Conservation (phyloP, 2,329 filamentous ascomycete species). For the Venturia oleaginea region DNA sequence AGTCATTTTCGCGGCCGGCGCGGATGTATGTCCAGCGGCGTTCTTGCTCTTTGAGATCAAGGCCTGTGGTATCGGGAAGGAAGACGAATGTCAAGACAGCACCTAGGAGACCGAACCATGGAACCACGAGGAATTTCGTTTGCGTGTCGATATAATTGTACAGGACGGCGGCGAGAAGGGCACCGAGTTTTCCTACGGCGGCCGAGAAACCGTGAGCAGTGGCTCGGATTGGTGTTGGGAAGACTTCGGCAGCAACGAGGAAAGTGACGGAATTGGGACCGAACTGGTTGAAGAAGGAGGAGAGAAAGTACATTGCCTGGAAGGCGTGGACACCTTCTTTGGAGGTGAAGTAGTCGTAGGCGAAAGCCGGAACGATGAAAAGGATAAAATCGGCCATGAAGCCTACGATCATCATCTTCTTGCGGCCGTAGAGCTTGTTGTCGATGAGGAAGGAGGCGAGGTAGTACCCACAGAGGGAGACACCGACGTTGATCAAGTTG, state of each 20-base stretch:
- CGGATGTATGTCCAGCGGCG: slow-evolving; percentile 85
- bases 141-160: slow-evolving; percentile 90
- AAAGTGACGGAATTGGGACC: slow-evolving; percentile 95
- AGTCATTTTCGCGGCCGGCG: slow-evolving; percentile 65
- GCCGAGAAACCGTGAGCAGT: slow-evolving; percentile 94
- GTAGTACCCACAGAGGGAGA: slow-evolving; percentile 84
- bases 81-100: slow-evolving; percentile 76
- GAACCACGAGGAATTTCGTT: slow-evolving; percentile 83
- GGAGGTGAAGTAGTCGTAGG: slow-evolving; percentile 73
- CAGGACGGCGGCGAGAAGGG: slow-evolving; percentile 74
- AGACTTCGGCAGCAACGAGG: slow-evolving; percentile 93
- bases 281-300: slow-evolving; percentile 98
- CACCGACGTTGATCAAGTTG: slow-evolving; percentile 84
- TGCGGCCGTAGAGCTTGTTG: slow-evolving; percentile 93
- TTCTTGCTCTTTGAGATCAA: slow-evolving; percentile 96
- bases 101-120: slow-evolving; percentile 88
- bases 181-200: slow-evolving; percentile 79
- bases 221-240: slow-evolving; percentile 85
- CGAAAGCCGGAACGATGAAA: slow-evolving; percentile 85
- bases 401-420: slow-evolving; percentile 91
- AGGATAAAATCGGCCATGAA: slow-evolving; percentile 91
- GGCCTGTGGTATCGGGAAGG: slow-evolving; percentile 92
- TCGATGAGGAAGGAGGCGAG: slow-evolving; percentile 80
- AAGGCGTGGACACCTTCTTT: slow-evolving; percentile 69
- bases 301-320: slow-evolving; percentile 97